Evolutionary conservation across 108 stramenopile genomes (phyloP), one percentile per base, ranked within the genome.

Genomic region (Fistulifera pelliculosa): DNA sequence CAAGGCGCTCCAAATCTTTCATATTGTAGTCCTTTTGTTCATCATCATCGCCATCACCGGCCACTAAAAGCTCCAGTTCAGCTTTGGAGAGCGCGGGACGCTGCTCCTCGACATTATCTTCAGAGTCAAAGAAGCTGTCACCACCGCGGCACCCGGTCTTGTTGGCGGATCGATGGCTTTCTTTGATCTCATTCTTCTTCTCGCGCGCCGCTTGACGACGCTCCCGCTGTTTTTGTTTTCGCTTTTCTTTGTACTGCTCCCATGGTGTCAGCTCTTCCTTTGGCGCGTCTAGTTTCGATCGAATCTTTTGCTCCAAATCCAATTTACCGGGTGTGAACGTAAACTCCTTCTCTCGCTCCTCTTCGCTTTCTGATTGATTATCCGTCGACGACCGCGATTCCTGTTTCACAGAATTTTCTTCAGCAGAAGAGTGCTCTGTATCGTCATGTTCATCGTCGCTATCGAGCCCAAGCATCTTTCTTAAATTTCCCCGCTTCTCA

Each of bases 211-310:
- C 75, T 70, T 74, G 71, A 38, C 75, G 54, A 8, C 77, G 69
- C 55, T 87, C 85, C 55, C 62, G 77, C 44, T 81, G 55, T 57
- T 93, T 93, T 61, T 85, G 69, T 62, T 87, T 89, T 44, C 85
- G 74, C 64, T 89, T 89, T 49, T 83, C 76, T 41, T 85, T 80
- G 49, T 90, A 90, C 58, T 87, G 83, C 57, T 93, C 75, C 72
- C 81, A 93, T 10, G 87, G 92, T 41, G 92, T 85, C 16, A 89
- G 70, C 50, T 76, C 80, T 56, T 57, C 74, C 6, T 61, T 27
- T 31, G 64, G 60, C 0, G 66, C 35, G 15, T 71, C 59, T 10
- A 85, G 39, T 61, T 86, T 90, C 40, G 60, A 60, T 52, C 85
- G 75, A 62, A 90, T 90, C 69, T 69, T 86, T 44, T 82, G 76